These are phyloP conservation scores for Globisporangium spinosum DNA, from an alignment of 352 stramenopile genomes.

Conservation along the genomic window DNA sequence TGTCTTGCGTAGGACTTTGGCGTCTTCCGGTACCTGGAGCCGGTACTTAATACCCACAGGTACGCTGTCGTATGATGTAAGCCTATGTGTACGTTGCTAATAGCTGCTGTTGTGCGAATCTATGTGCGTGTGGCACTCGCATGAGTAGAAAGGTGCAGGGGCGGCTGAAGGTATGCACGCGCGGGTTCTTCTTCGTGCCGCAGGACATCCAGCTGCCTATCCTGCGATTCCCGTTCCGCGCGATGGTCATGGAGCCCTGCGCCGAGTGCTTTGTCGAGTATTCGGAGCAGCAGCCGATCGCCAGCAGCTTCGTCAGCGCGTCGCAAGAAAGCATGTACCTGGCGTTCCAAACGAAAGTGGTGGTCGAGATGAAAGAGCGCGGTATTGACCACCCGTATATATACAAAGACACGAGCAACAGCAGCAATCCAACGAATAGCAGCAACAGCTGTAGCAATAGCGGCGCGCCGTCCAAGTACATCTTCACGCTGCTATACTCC, in stretches of 20 bases:
- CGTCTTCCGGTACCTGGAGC: slow-evolving; percentile 56
- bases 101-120: neutral
- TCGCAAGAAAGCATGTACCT: slow-evolving; percentile 32
- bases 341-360: slow-evolving; percentile 46
- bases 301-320: slow-evolving; percentile 9
- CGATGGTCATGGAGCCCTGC: slow-evolving; percentile 59
- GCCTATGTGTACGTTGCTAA: neutral
- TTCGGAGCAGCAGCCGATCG: neutral
- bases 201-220: slow-evolving; percentile 78
- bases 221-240: slow-evolving; percentile 84
- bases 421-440: slow-evolving; percentile 24
- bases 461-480: slow-evolving; percentile 44
- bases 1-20: slow-evolving; percentile 50
- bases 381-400: slow-evolving; percentile 82
- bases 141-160: slow-evolving; percentile 63
- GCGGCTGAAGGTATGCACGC: slow-evolving; percentile 84
- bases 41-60: slow-evolving; percentile 24
- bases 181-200: slow-evolving; percentile 91
- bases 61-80: slow-evolving; percentile 10
- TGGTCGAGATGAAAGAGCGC: slow-evolving; percentile 87
- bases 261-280: slow-evolving; percentile 43
- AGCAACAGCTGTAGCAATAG: slow-evolving; percentile 53
- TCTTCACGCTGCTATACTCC: slow-evolving; percentile 85
- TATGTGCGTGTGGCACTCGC: slow-evolving; percentile 48
- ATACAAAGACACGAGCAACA: slow-evolving; percentile 39